Conservation (phyloP, 129 eudicot genomes). For the Arctium minus region DNA sequence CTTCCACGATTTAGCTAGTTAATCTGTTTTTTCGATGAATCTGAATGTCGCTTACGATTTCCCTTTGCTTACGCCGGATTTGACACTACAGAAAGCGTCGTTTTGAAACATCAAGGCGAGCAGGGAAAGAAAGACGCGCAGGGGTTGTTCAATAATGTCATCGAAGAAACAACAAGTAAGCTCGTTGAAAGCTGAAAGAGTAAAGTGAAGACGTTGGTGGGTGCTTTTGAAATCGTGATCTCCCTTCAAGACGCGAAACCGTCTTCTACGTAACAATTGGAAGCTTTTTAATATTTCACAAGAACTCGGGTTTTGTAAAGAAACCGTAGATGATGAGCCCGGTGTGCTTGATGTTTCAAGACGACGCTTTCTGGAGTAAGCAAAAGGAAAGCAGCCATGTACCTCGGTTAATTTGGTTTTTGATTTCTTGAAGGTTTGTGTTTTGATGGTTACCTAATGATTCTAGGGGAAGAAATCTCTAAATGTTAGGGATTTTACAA, state of each 20-base stretch:
- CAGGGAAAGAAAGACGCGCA: constrained; percentile 65
- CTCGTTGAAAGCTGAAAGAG: constrained; percentile 80
- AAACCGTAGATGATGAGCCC: constrained; percentile 24
- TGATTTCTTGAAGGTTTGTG: too few relatives aligned
- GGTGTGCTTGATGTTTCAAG: background rate
- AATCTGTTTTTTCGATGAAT: too few relatives aligned
- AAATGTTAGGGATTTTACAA: too few relatives aligned
- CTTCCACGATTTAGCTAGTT: too few relatives aligned
- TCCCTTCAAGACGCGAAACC: constrained; percentile 74
- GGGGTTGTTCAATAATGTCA: constrained; percentile 73
- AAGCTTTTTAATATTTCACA: background rate
- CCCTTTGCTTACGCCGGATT: too few relatives aligned
- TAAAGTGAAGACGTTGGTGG: constrained; percentile 94
- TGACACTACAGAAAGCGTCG: constrained; percentile 35
- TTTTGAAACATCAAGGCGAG: constrained; percentile 80
- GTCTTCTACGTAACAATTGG: background rate
- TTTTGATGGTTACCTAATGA: too few relatives aligned
- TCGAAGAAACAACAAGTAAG: constrained; percentile 88
- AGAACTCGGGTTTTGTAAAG: constrained; percentile 26
- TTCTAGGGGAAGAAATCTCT: too few relatives aligned
- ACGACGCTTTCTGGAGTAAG: too few relatives aligned
- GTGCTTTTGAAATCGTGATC: constrained; percentile 96
- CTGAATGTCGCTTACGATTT: too few relatives aligned
- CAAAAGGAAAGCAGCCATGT: too few relatives aligned
- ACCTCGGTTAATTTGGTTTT: too few relatives aligned